Conservation (phyloP, 192 early-diverging fungal species). For the Coemansia guatemalensis region DNA sequence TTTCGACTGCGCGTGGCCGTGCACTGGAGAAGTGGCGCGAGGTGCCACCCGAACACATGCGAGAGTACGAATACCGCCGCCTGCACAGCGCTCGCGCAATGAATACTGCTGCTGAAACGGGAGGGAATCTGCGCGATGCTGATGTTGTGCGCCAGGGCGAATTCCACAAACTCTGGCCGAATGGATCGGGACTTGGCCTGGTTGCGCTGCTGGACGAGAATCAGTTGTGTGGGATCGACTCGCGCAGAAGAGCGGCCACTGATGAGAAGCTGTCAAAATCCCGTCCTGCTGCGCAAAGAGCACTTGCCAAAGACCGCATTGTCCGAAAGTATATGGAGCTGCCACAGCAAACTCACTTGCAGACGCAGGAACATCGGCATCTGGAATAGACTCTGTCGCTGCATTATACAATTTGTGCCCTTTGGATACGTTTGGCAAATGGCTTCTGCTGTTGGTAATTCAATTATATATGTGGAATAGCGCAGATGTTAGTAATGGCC, state of each 20-base stretch:
- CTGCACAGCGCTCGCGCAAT: not conserved
- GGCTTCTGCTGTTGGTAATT: not conserved
- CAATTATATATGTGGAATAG: not conserved
- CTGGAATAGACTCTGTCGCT: not conserved
- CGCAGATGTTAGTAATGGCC: too few species aligned
- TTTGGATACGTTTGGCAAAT: too few species aligned
- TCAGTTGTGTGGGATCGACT: constrained; percentile 33
- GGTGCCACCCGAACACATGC: constrained; percentile 29
- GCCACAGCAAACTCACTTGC: not conserved
- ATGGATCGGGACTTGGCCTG: constrained; percentile 39
- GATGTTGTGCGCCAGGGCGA: constrained; percentile 10
- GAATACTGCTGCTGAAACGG: not conserved
- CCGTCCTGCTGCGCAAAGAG: constrained; percentile 12
- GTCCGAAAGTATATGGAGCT: constrained; percentile 24
- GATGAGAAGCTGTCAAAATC: constrained; percentile 10
- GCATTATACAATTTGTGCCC: not conserved
- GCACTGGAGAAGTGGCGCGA: constrained; percentile 37
- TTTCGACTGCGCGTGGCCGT: constrained; percentile 23
- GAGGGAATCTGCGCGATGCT: not conserved
- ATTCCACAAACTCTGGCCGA: constrained; percentile 29
- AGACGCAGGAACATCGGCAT: not conserved
- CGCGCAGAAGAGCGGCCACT: constrained; percentile 13
- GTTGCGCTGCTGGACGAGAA: constrained; percentile 33
- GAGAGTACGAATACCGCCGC: constrained; percentile 25
- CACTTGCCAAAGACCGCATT: constrained; percentile 23